Evolutionary conservation across 108 stramenopile genomes (phyloP).

Genomic region (Skeletonema potamos): DNA sequence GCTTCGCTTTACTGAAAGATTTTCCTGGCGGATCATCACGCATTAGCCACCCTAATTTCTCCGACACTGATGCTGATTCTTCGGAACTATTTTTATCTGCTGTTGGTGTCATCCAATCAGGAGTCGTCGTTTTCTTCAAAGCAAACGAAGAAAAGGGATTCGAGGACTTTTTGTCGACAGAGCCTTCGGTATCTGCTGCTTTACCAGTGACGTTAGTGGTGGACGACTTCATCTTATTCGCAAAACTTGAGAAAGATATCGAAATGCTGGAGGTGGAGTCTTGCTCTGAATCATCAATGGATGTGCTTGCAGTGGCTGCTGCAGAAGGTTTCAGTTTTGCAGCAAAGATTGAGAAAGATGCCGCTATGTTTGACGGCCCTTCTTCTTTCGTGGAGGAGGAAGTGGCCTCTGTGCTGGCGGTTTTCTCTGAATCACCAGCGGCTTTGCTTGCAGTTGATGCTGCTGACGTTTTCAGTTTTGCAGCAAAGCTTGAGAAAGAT

Average conservation of each 20-base stretch:
- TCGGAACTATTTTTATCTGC: neutral
- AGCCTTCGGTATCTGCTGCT: neutral
- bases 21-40: neutral
- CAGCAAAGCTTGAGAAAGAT: slow-evolving; percentile 24
- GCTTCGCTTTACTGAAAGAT: neutral
- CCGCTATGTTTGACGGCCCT: neutral
- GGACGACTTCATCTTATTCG: neutral
- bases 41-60: neutral
- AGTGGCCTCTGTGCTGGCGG: neutral
- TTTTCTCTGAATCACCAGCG: neutral
- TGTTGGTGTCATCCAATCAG: neutral
- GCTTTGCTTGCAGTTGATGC: neutral
- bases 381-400: neutral
- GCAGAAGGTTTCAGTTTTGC: slow-evolving; percentile 1
- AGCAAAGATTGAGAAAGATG: slow-evolving; percentile 26
- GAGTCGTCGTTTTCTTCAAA: neutral
- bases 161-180: neutral
- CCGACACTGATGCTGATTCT: neutral
- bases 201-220: neutral
- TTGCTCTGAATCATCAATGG: neutral
- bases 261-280: slow-evolving; percentile 8
- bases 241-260: neutral
- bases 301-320: neutral
- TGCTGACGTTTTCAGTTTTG: slow-evolving; percentile 3
- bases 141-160: neutral